Percentiles rank a stretch among this genome's conserved stretches.
These are phyloP conservation scores for Nakazawaea sp. DNA, from an alignment of 805 yeast genomes.

Conservation along the genomic window DNA sequence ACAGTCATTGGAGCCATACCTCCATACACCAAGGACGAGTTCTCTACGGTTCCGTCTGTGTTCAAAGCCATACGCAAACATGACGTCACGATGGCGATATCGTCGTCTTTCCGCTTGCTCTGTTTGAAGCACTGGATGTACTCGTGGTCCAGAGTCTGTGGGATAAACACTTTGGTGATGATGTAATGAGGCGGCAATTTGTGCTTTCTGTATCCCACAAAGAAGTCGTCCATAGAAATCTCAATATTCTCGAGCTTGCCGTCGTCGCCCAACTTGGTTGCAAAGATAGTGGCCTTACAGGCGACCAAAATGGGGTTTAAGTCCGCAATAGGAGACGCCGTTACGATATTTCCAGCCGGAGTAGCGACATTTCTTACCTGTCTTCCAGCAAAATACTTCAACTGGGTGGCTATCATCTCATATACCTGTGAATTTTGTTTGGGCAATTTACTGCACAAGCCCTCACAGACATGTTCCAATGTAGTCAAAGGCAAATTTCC, in stretches of 20 bases:
- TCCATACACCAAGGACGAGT: slow-evolving; percentile 33
- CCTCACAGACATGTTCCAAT: slow-evolving; percentile 29
- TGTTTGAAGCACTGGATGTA: slow-evolving; percentile 35
- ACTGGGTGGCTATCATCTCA: slow-evolving; percentile 30
- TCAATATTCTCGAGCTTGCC: slow-evolving; percentile 19
- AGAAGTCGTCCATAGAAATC: slow-evolving; percentile 33
- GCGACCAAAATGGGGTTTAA: slow-evolving; percentile 38
- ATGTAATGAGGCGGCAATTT: slow-evolving; percentile 27
- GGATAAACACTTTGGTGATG: slow-evolving; percentile 31
- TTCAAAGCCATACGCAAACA: slow-evolving; percentile 25
- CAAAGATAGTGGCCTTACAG: slow-evolving; percentile 30
- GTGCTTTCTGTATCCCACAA: slow-evolving; percentile 36
- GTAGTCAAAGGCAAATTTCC: slow-evolving; percentile 33
- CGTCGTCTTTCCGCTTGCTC: slow-evolving; percentile 43
- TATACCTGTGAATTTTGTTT: slow-evolving; percentile 26
- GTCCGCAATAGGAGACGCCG: slow-evolving; percentile 44
- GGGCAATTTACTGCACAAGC: slow-evolving; percentile 18
- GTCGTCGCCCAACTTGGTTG: slow-evolving; percentile 22
- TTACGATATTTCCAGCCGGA: slow-evolving; percentile 41
- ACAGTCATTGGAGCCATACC: slow-evolving; percentile 43
- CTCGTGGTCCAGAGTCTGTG: slow-evolving; percentile 29
- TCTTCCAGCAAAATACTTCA: slow-evolving; percentile 40
- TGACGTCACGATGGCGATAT: slow-evolving; percentile 40
- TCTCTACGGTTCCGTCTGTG: slow-evolving; percentile 17
- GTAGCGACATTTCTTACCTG: slow-evolving; percentile 44